phyloP scores from a whole-genome alignment of 176 grass and related monocot species.

The Themeda triandra region DNA sequence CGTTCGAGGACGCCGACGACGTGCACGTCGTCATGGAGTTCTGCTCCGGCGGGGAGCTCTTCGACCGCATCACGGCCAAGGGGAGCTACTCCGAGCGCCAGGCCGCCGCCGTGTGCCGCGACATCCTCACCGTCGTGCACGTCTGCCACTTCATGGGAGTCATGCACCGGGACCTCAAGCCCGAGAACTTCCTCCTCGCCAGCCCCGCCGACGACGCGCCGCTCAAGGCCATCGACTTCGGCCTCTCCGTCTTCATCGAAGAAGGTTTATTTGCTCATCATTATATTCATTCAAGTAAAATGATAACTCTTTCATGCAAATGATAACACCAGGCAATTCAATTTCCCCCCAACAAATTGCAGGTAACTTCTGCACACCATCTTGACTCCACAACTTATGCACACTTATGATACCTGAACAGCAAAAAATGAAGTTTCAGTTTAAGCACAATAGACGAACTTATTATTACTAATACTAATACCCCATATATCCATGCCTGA shows the following conservation, averaged over 20 bases:
- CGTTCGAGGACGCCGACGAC: constrained; percentile 57
- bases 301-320: background rate
- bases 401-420: no score
- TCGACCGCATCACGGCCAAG: constrained; percentile 76
- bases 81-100: constrained; percentile 64
- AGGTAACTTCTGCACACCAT: no score
- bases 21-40: constrained; percentile 92
- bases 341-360: background rate
- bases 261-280: constrained; percentile 30
- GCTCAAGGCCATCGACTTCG: constrained; percentile 90
- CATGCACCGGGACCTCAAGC: constrained; percentile 87
- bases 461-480: no score
- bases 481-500: no score
- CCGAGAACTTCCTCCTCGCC: constrained; percentile 79
- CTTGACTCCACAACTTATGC: no score
- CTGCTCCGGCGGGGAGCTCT: constrained; percentile 89
- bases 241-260: constrained; percentile 84
- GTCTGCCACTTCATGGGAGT: constrained; percentile 98
- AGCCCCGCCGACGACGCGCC: constrained; percentile 50
- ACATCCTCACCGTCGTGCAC: constrained; percentile 68
- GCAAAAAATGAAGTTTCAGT: no score
- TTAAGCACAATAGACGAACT: no score
- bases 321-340: background rate
- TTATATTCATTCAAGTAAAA: background rate
- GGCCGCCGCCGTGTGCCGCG: constrained; percentile 60